Evolutionary conservation across 1,284 basidiomycete genomes (phyloP), one percentile per base, ranked within the genome.

Genomic region (Cystobasidium slooffiae): DNA sequence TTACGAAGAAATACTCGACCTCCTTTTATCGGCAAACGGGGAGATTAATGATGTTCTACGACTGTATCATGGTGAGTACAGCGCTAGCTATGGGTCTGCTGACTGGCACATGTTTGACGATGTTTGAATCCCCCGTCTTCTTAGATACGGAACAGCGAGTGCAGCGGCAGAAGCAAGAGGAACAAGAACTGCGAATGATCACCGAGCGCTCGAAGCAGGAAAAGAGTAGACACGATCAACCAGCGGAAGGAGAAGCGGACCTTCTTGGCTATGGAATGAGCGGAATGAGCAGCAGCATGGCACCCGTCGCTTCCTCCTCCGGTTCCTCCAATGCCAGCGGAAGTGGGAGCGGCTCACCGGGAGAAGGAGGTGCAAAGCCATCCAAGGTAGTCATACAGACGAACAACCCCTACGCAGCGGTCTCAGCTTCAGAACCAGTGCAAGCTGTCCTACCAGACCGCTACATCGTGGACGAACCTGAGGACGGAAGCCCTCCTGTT

Each of bases 11-110:
- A 70, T 74, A 0, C 46, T 78, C 10, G 76, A 72, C 5, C 63
- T 68, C 18, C 44, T 78, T n/a, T 41, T 79, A 5, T 49, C 65
- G 1, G 78, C 78, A 3, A 70, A 76, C 47, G 70, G 74, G 12
- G 78, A 78, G 62, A 75, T 78, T 12, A 24, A 75, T 39, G 79
- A 79, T 9, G 75, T 78, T 1, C 65, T 79, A 7, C 22, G 56
- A 24, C 58, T 70, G 22, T 76, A 79, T 65, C 58, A 76, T 20
- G 43, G 41, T 37, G 62, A 52, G 44, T 52, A 55, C 37, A 14
- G 16, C 44, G 24, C 47, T 1, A 51, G 6, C 47, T 31, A 39
- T 44, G 20, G n/a, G 12, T 10, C 47, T 55, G 3, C 24, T 9
- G 22, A 51, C 39, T 67, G n/a, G 31, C 5, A 5, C 31, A 31